Percentiles rank a stretch among this genome's conserved stretches.
Conservation (phyloP, 306 rosid species). For the Echinosophora koreensis region DNA sequence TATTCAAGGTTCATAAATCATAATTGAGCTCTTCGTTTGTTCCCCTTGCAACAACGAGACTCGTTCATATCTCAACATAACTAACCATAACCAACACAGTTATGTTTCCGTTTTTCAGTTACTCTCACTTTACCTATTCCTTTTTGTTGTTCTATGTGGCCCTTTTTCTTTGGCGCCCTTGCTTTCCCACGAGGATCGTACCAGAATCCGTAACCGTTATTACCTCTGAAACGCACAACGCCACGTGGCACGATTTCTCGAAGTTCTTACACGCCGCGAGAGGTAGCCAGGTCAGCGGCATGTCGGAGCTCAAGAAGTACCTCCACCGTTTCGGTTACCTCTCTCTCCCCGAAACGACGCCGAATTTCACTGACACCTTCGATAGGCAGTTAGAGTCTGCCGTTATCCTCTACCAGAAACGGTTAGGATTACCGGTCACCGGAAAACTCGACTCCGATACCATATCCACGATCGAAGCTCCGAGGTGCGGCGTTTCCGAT, state of each 20-base stretch:
- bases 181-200: constrained; percentile 70
- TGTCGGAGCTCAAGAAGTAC: constrained; percentile 79
- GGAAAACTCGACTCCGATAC: constrained; percentile 82
- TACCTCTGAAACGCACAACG: constrained; percentile 53
- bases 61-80: constrained; percentile 42
- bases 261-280: constrained; percentile 74
- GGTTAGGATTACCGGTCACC: constrained; percentile 67
- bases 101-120: constrained; percentile 61
- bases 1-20: background rate
- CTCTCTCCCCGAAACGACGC: constrained; percentile 41
- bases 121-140: constrained; percentile 38
- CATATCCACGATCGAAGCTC: constrained; percentile 68
- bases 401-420: constrained; percentile 68
- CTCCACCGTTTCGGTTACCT: constrained; percentile 91
- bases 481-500: constrained; percentile 90
- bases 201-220: constrained; percentile 56
- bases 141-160: constrained; percentile 33
- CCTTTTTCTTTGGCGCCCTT: constrained; percentile 62
- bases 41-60: constrained; percentile 13
- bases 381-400: constrained; percentile 75
- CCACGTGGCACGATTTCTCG: constrained; percentile 77
- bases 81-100: constrained; percentile 39
- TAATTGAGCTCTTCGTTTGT: constrained; percentile 10
- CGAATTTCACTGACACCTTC: constrained; percentile 69
- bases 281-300: constrained; percentile 75